These are phyloP conservation scores for Monilinia fructigena DNA, from an alignment of 2,329 filamentous ascomycete species.

Conservation along the genomic window DNA sequence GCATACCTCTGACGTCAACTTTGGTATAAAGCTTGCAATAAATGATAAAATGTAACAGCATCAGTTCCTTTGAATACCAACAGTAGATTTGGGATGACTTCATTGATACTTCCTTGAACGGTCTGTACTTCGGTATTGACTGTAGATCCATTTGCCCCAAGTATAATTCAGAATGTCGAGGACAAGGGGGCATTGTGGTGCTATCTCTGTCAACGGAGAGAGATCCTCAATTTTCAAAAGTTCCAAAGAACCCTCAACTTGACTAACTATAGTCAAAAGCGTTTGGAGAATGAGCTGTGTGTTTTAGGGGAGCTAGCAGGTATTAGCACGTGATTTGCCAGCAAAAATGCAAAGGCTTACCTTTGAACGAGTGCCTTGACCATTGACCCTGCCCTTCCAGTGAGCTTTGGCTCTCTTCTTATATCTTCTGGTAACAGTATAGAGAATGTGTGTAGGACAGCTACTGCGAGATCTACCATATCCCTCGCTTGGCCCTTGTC, in stretches of 20 bases:
- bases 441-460: conserved; percentile 62
- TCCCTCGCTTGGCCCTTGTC: conserved; percentile 50
- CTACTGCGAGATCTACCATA: conserved; percentile 63
- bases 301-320: conserved; percentile 52
- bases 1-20: conserved; percentile 50
- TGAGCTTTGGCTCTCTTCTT: conserved; percentile 48
- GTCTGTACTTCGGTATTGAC: conserved; percentile 36
- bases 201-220: conserved; percentile 56
- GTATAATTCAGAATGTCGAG: conserved; percentile 56
- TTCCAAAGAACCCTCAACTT: conserved; percentile 49
- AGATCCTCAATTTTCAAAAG: conserved; percentile 53
- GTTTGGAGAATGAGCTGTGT: conserved; percentile 55
- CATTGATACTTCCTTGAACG: conserved; percentile 47
- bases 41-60: conserved; percentile 59
- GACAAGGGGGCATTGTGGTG: conserved; percentile 52
- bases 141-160: conserved; percentile 54
- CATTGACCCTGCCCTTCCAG: conserved; percentile 53
- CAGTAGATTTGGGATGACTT: conserved; percentile 49
- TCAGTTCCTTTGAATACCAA: conserved; percentile 59
- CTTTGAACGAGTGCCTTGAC: conserved; percentile 54
- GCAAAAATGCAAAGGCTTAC: conserved; percentile 41
- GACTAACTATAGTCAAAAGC: conserved; percentile 55
- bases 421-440: conserved; percentile 53
- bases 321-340: conserved; percentile 23
- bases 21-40: conserved; percentile 52